These are phyloP conservation scores for Xylaria bambusicola DNA, from an alignment of 495 filamentous ascomycete genomes.

Conservation along the genomic window DNA sequence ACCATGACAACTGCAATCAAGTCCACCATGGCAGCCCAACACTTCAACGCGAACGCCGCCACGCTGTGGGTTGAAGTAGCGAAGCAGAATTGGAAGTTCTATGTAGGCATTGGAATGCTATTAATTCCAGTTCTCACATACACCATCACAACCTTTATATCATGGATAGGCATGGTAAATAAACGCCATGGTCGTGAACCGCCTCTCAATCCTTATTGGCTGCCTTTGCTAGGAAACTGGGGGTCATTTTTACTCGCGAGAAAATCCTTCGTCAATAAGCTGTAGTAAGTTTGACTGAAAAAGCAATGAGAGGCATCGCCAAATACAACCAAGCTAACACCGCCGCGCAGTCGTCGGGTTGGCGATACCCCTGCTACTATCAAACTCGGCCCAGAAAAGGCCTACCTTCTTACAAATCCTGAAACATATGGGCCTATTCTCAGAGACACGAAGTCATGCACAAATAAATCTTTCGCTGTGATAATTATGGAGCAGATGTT, in stretches of 20 bases:
- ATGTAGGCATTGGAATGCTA: background rate
- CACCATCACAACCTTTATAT: background rate
- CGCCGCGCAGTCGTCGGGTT: background rate
- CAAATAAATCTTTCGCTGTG: background rate
- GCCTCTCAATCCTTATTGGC: background rate
- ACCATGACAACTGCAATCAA: background rate
- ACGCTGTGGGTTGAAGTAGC: background rate
- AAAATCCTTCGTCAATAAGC: background rate
- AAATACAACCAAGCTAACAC: background rate
- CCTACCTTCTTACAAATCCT: background rate
- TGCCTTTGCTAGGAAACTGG: background rate
- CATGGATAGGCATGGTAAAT: background rate
- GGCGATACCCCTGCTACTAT: background rate
- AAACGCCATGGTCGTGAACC: background rate
- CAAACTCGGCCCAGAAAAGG: background rate
- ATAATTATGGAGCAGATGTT: conserved; percentile 1
- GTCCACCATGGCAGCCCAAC: background rate
- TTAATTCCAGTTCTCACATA: background rate
- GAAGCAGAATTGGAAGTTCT: background rate
- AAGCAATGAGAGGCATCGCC: background rate
- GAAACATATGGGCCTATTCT: conserved; percentile 3
- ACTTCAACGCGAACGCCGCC: background rate
- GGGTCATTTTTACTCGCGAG: background rate
- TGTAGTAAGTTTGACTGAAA: background rate
- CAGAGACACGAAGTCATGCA: background rate